These are phyloP conservation scores for Naganishia kalamii DNA, from an alignment of 768 basidiomycete species.

Conservation along the genomic window DNA sequence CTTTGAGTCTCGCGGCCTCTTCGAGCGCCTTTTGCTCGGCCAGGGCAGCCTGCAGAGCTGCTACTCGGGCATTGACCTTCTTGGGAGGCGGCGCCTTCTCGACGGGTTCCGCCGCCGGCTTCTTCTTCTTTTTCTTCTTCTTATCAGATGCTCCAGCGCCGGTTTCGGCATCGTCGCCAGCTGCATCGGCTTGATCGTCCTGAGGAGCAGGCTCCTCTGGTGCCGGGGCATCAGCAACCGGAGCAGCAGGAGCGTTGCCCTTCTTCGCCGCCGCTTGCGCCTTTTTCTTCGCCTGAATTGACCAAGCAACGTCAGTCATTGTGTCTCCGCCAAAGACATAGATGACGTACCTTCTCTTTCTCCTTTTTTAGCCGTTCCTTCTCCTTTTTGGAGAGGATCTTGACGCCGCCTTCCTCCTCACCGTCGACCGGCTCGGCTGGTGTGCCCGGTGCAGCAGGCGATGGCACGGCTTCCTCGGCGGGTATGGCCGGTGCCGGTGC, in stretches of 20 bases:
- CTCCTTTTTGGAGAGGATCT: slow-evolving; percentile 82
- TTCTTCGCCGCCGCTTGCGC: slow-evolving; percentile 84
- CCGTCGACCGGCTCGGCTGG: slow-evolving; percentile 51
- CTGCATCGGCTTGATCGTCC: slow-evolving; percentile 61
- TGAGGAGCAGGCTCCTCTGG: slow-evolving; percentile 29
- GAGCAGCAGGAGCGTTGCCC: slow-evolving; percentile 35
- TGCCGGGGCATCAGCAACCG: slow-evolving; percentile 32
- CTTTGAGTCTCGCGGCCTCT: slow-evolving; percentile 63
- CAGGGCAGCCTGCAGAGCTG: slow-evolving; percentile 81
- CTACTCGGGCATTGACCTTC: slow-evolving; percentile 55
- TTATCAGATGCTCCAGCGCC: slow-evolving; percentile 48
- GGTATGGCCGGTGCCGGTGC: slow-evolving; percentile 42
- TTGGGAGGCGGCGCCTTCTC: slow-evolving; percentile 44
- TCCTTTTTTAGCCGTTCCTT: slow-evolving; percentile 96
- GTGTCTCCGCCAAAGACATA: no score
- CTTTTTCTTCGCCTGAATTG: slow-evolving; percentile 95
- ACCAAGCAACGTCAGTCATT: no score
- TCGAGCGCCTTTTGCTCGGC: slow-evolving; percentile 83
- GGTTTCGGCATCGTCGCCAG: slow-evolving; percentile 57
- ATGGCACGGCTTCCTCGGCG: slow-evolving; percentile 44
- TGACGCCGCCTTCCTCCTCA: slow-evolving; percentile 53
- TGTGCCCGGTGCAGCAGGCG: no score
- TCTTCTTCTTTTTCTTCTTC: slow-evolving; percentile 63
- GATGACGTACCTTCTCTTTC: slow-evolving; percentile 92
- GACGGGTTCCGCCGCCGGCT: slow-evolving; percentile 57